Evolutionary conservation across 2,329 filamentous ascomycete species (phyloP), one percentile per base, ranked within the genome.

Genomic region (Pseudonectria buxi): DNA sequence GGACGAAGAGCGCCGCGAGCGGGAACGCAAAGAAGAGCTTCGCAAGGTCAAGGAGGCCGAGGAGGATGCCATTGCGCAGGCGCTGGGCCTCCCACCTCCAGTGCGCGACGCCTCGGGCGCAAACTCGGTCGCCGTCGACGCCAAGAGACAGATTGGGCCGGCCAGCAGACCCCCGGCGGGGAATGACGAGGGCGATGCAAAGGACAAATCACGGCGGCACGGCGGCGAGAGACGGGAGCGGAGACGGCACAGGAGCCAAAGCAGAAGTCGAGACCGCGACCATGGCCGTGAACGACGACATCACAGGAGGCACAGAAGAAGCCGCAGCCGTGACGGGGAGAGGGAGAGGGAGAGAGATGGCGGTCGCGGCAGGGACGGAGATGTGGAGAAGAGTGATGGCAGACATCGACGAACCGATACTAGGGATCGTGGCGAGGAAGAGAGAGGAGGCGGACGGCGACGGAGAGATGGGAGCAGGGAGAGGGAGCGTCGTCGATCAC

Each of bases 31-130:
- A 41, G 83, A 87, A 51, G 90, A 95, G 61, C 73, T 92, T 50
- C 76, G 78, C 49, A 79, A 74, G 48, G 74, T 95, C 56, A 95
- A 95, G 55, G 85, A 95, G 59, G 86, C 84, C 0, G 92, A 98
- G 54, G 86, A 95, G 56, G 90, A 95, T 58, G 92, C 89, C 2
- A 81, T 96, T 57, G 81, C 87, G 3, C 73, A 70, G 29, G 89
- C 89, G 0, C 66, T 98, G 35, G 92, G 92, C 0, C 65, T 95
- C 22, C 87, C 86, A 1, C 71, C 83, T 2, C 75, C 81, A 1
- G 64, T 71, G 6, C 70, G 76, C 33, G 73, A 76, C 32, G 66
- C 68, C 1, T 74, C 72, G 2, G 75, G 72, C 4, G 72, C 74
- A 3, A 94, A 92, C 57, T 76, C 84, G 1, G 61, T 94, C 10